Evolutionary conservation across 345 rosid genomes (phyloP).

Genomic region (Eucalyptus curtisii): DNA sequence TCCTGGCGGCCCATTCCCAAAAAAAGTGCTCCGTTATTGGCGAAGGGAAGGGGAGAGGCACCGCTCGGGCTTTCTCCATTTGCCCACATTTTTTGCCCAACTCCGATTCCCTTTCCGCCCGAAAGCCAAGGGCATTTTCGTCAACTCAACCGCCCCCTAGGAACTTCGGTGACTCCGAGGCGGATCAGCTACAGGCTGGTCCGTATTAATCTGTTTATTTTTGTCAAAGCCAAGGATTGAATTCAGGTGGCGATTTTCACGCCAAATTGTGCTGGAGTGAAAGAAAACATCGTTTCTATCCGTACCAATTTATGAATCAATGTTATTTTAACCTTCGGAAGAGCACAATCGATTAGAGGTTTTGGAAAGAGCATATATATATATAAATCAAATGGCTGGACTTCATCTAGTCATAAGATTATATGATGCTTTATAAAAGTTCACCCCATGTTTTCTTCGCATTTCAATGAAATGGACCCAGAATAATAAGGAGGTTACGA

Average conservation of each 20-base stretch:
- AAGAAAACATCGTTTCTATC: neutral
- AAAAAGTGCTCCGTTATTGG: neutral
- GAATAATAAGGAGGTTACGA: no score
- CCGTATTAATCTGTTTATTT: neutral
- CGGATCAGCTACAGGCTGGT: no score
- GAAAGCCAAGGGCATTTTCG: neutral
- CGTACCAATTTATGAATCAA: neutral
- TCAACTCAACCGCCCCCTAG: neutral
- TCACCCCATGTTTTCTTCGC: no score
- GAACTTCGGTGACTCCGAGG: neutral
- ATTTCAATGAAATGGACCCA: neutral
- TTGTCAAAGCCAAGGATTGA: neutral
- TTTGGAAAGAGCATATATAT: no score
- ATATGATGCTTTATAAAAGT: neutral
- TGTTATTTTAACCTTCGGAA: no score
- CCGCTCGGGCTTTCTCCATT: neutral
- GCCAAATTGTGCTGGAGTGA: neutral
- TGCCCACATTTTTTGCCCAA: neutral
- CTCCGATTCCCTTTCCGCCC: neutral
- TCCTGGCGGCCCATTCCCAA: neutral
- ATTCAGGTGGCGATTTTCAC: neutral
- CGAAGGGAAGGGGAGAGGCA: neutral
- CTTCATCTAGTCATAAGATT: neutral
- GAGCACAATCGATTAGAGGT: no score
- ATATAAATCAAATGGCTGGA: fast-evolving